Evolutionary conservation across 352 stramenopile species (phyloP), one percentile per base, ranked within the genome.

Genomic region (Phytophthora idaei): DNA sequence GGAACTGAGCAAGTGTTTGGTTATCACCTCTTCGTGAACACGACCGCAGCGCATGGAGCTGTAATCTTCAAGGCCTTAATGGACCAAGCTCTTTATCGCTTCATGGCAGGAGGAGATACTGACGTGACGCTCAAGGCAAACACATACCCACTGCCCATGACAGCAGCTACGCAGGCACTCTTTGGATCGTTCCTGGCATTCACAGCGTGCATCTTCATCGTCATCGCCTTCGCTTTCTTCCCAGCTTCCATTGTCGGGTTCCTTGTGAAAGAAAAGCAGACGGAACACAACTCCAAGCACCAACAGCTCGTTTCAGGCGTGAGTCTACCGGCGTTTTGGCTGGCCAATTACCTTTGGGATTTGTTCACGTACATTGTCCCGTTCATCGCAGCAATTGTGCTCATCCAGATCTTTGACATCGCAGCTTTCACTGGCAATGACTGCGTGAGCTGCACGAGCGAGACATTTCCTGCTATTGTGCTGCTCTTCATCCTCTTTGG

Each of bases 281-380:
- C 91, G 0, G 76, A 77, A 21, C 70, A 81, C 67, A 98, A 98
- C 72, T 94, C 95, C 3, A 99, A 99, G 73, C 97, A 99, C 78
- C 89, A 98, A 70, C 93, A 98, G 67, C 89, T 83, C 64, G 94
- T 99, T 12, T 97, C 90, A 9, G 97, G 97, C 5, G 95, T 98
- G 9, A 87, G 85, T 50, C 76, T 98, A 5, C 74, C 67, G 0
- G 90, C 93, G 0, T 99, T 99, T 66, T 99, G 97, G 97, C 47
- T 98, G 14, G 94, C 94, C 12, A 99, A 97, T 34, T 98, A 92
- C 64, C 48, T 95, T 12, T 98, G 92, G 85, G 95, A 99, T 62
- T 65, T 97, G 45, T 50, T 92, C 9, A 92, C 90, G 25, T 99
- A 98, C 77, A 56, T 96, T 41, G 69, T 98, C 0, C 78, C 86